Evolutionary conservation across 768 basidiomycete genomes (phyloP).

Genomic region (Pleurotus platypus): DNA sequence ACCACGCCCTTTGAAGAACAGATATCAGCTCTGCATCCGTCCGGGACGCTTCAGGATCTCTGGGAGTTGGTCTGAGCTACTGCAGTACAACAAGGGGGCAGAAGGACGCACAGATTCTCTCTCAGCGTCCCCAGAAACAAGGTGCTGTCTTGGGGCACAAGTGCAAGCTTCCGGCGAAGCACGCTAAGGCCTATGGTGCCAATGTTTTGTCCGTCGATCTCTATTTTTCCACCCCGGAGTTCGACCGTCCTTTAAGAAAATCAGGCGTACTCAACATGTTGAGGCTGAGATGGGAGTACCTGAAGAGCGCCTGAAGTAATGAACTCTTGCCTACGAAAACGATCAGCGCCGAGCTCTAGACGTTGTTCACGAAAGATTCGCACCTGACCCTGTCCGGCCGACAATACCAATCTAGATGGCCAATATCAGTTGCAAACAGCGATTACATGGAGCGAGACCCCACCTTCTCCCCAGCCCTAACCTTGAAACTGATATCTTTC

Average conservation of each 20-base stretch:
- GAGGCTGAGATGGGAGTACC: constrained; percentile 19
- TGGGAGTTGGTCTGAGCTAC: constrained; percentile 32
- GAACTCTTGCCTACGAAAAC: constrained; percentile 45
- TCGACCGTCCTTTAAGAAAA: constrained; percentile 49
- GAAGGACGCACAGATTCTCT: constrained; percentile 45
- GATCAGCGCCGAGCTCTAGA: not conserved
- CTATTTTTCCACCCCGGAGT: constrained; percentile 50
- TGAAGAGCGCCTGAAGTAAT: constrained; percentile 52
- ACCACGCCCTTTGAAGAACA: constrained; percentile 55
- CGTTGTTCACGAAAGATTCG: not conserved
- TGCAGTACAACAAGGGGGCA: constrained; percentile 37
- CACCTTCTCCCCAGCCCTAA: constrained; percentile 66
- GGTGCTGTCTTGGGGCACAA: constrained; percentile 66
- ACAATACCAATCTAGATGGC: constrained; percentile 39
- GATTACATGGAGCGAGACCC: constrained; percentile 4
- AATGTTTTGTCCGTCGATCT: constrained; percentile 55
- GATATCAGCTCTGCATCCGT: constrained; percentile 64
- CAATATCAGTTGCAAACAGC: not conserved
- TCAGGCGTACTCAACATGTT: not conserved
- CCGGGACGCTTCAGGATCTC: constrained; percentile 48
- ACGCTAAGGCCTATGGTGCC: constrained; percentile 49
- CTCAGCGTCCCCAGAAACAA: constrained; percentile 50
- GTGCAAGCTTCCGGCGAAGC: constrained; percentile 50
- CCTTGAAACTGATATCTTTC: constrained; percentile 52
- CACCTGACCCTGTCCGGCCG: constrained; percentile 43